Evolutionary conservation across 345 rosid genomes (phyloP).

Genomic region (Populus simonii): DNA sequence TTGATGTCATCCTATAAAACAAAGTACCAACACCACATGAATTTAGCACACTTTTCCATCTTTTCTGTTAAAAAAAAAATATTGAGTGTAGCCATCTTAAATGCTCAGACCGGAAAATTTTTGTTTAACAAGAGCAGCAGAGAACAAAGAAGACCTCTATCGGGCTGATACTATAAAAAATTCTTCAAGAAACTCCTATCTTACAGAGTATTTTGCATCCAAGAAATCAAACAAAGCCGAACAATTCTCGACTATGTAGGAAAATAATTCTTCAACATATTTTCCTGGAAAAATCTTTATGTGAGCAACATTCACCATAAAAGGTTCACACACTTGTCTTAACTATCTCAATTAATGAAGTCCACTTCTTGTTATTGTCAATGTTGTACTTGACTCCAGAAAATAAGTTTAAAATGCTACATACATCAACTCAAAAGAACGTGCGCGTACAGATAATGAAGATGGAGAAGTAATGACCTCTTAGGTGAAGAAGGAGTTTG

Average conservation of each 20-base stretch:
- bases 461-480: not conserved
- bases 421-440: not conserved
- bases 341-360: not conserved
- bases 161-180: not conserved
- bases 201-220: not conserved
- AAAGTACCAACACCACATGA: not conserved
- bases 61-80: too few species aligned
- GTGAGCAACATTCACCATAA: not conserved
- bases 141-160: not conserved
- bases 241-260: not conserved
- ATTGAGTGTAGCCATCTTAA: not conserved
- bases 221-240: not conserved
- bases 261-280: not conserved
- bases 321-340: not conserved
- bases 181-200: not conserved
- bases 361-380: not conserved
- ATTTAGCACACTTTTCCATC: not conserved
- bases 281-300: not conserved
- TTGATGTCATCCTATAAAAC: not conserved
- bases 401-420: not conserved
- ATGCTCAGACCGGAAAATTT: not conserved
- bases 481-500: not conserved
- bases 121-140: not conserved
- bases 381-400: not conserved
- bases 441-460: not conserved